Percentiles rank a stretch among this genome's conserved stretches.
Evolutionary conservation across 371 early-diverging fungal species (phyloP).

Genomic region (Apophysomyces sp.): DNA sequence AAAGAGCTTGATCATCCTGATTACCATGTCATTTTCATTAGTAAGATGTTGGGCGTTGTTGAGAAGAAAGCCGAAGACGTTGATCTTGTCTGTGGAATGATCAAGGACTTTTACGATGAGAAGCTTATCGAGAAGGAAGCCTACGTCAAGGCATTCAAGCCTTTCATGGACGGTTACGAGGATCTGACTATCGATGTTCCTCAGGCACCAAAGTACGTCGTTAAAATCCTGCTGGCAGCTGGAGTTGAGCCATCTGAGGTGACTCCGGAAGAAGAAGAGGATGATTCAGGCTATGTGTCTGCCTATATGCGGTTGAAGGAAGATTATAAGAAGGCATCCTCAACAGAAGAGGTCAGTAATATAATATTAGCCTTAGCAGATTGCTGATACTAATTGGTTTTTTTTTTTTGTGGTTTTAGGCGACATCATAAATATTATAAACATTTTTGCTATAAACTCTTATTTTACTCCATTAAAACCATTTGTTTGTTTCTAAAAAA

Average conservation of each 20-base stretch:
- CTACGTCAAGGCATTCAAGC: constrained; percentile 56
- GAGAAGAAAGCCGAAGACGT: constrained; percentile 64
- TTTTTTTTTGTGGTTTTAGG: background rate
- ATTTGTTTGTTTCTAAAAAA: background rate
- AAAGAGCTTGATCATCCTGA: constrained; percentile 65
- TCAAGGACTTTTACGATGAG: constrained; percentile 47
- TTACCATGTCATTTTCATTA: constrained; percentile 50
- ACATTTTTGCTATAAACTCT: background rate
- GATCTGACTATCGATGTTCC: constrained; percentile 86
- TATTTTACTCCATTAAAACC: background rate
- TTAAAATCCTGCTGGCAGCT: constrained; percentile 58
- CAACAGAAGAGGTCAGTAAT: background rate
- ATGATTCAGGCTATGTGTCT: constrained; percentile 7
- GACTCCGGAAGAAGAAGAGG: constrained; percentile 31
- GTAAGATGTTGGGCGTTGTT: constrained; percentile 41
- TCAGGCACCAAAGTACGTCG: constrained; percentile 67
- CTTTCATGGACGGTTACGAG: constrained; percentile 64
- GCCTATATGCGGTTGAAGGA: constrained; percentile 7
- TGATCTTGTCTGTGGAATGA: constrained; percentile 50
- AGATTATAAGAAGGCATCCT: constrained; percentile 6
- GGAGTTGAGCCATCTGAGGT: constrained; percentile 54
- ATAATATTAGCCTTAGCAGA: background rate
- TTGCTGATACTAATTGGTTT: background rate
- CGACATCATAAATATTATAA: background rate
- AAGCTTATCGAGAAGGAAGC: constrained; percentile 37